Conservation (phyloP, 805 yeast species). For the Sugiyamaella mastotermitis region DNA sequence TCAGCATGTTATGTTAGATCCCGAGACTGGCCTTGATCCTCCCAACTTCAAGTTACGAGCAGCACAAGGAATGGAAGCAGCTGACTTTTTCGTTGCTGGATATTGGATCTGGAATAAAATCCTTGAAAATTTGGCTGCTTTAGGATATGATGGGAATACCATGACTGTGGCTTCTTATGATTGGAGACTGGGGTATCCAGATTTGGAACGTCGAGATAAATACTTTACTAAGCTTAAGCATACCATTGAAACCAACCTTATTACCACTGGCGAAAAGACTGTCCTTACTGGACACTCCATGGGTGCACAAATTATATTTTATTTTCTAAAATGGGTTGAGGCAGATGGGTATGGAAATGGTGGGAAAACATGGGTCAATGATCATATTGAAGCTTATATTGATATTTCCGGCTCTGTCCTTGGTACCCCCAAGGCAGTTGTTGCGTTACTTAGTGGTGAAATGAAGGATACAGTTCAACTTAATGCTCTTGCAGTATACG, state of each 20-base stretch:
- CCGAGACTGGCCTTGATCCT: conserved; percentile 90
- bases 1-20: conserved; percentile 82
- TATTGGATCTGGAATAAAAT: conserved; percentile 99
- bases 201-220: conserved; percentile 79
- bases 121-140: conserved; percentile 86
- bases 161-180: conserved; percentile 93
- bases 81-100: conserved; percentile 94
- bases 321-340: conserved; percentile 94
- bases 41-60: conserved; percentile 75
- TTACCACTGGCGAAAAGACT: conserved; percentile 54
- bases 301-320: conserved; percentile 89
- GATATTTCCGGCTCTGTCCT: conserved; percentile 86
- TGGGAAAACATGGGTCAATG: conserved; percentile 84
- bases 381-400: conserved; percentile 70
- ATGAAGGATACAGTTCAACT: conserved; percentile 96
- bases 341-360: conserved; percentile 89
- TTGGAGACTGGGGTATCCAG: conserved; percentile 90
- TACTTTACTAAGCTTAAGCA: conserved; percentile 73
- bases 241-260: conserved; percentile 58
- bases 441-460: conserved; percentile 92
- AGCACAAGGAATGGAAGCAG: conserved; percentile 94
- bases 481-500: conserved; percentile 88
- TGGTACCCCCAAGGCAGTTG: conserved; percentile 92
- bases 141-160: conserved; percentile 87
- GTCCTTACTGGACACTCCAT: conserved; percentile 89